Percentiles rank a stretch among this genome's conserved stretches.
These are phyloP conservation scores for Beauveria varroae DNA, from an alignment of 2,329 filamentous ascomycete species.

Conservation along the genomic window DNA sequence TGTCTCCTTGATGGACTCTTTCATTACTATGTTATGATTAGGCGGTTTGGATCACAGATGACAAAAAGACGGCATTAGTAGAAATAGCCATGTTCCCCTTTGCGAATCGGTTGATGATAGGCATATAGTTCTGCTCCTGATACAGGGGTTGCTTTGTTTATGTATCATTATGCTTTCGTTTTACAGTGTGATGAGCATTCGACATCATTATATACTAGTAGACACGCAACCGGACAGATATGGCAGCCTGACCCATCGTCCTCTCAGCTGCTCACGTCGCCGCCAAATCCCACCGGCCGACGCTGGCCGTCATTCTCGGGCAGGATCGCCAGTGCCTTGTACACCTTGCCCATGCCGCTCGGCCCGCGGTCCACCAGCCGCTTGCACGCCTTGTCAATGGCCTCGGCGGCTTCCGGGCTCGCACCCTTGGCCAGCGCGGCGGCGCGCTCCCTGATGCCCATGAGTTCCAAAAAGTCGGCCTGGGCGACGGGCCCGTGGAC, in stretches of 20 bases:
- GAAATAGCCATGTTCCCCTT: background rate
- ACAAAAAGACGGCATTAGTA: background rate
- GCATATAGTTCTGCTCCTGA: background rate
- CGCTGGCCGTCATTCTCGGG: conserved; percentile 69
- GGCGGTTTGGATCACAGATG: background rate
- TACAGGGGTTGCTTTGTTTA: background rate
- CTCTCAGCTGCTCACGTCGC: conserved; percentile 39
- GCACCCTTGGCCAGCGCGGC: conserved; percentile 52
- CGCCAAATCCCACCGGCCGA: conserved; percentile 86
- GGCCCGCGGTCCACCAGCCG: conserved; percentile 76
- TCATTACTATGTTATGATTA: background rate
- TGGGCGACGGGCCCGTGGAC: conserved; percentile 90
- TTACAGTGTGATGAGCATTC: background rate
- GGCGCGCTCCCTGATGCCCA: conserved; percentile 79
- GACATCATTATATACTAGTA: background rate
- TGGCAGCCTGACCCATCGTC: background rate
- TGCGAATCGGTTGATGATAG: background rate
- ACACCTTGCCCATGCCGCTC: conserved; percentile 87
- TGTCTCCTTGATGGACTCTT: background rate
- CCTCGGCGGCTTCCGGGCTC: conserved; percentile 40
- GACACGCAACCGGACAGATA: background rate
- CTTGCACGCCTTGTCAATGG: conserved; percentile 68
- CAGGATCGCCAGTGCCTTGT: conserved; percentile 86
- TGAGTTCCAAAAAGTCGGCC: conserved; percentile 64
- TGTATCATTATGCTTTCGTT: background rate